These are phyloP conservation scores for Fusarium irregulare DNA, from an alignment of 2,329 filamentous ascomycete genomes.

Conservation along the genomic window DNA sequence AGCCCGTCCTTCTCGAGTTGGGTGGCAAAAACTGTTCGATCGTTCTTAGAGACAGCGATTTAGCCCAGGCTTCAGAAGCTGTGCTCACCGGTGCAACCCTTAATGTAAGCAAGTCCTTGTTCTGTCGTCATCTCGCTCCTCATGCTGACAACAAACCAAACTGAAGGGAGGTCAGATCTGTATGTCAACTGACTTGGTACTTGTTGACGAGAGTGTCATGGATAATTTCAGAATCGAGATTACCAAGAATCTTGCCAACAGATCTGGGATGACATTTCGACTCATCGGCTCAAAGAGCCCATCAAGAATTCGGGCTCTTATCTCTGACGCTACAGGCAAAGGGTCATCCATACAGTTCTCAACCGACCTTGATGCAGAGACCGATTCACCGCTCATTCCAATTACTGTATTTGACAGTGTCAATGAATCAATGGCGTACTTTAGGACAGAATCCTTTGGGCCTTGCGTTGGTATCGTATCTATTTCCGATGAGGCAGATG, in stretches of 20 bases:
- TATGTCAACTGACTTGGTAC: slow-evolving; percentile 76
- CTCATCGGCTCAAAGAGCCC: background rate
- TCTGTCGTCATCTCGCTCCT: background rate
- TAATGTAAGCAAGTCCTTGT: slow-evolving; percentile 7
- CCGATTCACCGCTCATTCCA: background rate
- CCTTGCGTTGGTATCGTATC: slow-evolving; percentile 75
- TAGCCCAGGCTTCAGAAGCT: slow-evolving; percentile 76
- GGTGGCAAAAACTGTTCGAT: slow-evolving; percentile 84
- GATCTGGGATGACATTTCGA: background rate
- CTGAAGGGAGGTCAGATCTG: slow-evolving; percentile 75
- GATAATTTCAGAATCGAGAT: background rate
- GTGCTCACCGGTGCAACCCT: slow-evolving; percentile 49
- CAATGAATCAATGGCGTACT: background rate
- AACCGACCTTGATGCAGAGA: background rate
- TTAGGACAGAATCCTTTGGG: background rate
- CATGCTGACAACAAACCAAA: background rate
- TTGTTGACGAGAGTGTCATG: background rate
- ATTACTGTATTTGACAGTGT: background rate
- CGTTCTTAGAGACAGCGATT: slow-evolving; percentile 81
- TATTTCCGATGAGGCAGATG: slow-evolving; percentile 75
- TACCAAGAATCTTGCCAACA: background rate
- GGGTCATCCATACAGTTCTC: background rate
- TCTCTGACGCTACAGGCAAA: background rate
- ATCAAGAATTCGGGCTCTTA: background rate
- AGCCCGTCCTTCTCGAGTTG: slow-evolving; percentile 82